Evolutionary conservation across 768 basidiomycete genomes (phyloP), one percentile per base, ranked within the genome.

Genomic region (Boletellus sp.): DNA sequence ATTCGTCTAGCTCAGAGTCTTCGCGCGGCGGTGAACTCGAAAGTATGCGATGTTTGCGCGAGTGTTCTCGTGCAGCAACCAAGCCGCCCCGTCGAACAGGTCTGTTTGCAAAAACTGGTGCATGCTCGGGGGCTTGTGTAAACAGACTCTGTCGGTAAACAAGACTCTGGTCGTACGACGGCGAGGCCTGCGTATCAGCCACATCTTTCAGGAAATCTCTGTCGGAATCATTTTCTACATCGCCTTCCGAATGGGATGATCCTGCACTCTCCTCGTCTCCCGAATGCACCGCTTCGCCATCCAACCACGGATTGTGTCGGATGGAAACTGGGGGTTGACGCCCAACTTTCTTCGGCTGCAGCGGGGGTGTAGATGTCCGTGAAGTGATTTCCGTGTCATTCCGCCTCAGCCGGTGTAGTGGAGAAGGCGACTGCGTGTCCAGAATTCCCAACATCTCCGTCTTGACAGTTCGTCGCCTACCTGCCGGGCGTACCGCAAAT

Each of bases 251-350:
- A 70, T 74, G 74, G 1, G 83, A 84, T 1, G 71, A 73, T 31
- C 87, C 87, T 47, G 74, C 77, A 57, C 84, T 85, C 47, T 74
- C 73, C 59, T 92, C 90, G 49, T 89, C 88, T 17, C 89, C 90
- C 9, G 91, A 93, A 58, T 91, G 90, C 16, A 67, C 67, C 3
- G 90, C 90, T 61, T 84, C 85, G 31, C 79, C 72, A 56, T 89
- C 88, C 45, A 89, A 73, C 61, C 83, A 72, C 1, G 69, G 74
- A 54, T 74, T 71, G 41, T 64, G 47, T 39, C 64, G 66, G 58
- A 64, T 78, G 64, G 68, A 69, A 13, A 69, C 67, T 9, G 53
- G 56, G 3, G 42, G 61, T 46, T 58, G 68, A 24, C 48, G 54
- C 42, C 54, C 41, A 34, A 41, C 41, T 37, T 56, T 62, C 57